Base-by-base conservation (phyloP, 306 rosid species). In the Cicer chorassanicum region DNA sequence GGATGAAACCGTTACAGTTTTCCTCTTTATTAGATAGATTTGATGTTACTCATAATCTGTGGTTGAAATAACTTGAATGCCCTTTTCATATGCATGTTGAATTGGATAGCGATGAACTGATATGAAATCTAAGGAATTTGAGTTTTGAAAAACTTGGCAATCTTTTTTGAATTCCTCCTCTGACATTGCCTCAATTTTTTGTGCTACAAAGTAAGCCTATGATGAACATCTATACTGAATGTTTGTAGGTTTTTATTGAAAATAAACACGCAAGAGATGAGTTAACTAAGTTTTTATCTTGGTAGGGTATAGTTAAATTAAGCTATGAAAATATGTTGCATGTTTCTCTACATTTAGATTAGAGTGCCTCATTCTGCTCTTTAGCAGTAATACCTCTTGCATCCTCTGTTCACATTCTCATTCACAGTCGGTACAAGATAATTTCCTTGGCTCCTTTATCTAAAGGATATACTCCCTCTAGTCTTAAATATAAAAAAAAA, bases 11-110 rank as follows among this genome's bases (percentile, higher is more conserved):
- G 18, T 65, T 18, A 11, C 40, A 66, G 55, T 42, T 66, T 43
- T 19, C 14, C 71, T 19, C 55, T 66, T 66, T 45, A 44, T 66
- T 66, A 66, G 71, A 66, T 19, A 6, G 34, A 15, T 53, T 24
- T 46, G 39, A 43, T 44, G 69, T 9, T 18, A 18, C 36, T 16
- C 70, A 41, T 65, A 16, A 41, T 42, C 5, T 42, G 9, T 19
- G 43, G 10, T 6, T 34, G 68, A 4, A 18, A 55, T 8, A 24
- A 18, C 9, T 34, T 24, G 16, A 44, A 54, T 53, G 51, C 53
- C 15, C 50, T 7, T 62, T 64, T 48, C 49, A 13, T 38, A 69
- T 49, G 9, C 50, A 24, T 16, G 14, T 16, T 64, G 41, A 9
- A 64, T 9, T 41, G 14, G 16, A 16, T 10, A 16, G 5, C 42